Base-by-base conservation (phyloP, 225 moss, liverwort and hornwort genomes). In the Thuidium tamariscinum region DNA sequence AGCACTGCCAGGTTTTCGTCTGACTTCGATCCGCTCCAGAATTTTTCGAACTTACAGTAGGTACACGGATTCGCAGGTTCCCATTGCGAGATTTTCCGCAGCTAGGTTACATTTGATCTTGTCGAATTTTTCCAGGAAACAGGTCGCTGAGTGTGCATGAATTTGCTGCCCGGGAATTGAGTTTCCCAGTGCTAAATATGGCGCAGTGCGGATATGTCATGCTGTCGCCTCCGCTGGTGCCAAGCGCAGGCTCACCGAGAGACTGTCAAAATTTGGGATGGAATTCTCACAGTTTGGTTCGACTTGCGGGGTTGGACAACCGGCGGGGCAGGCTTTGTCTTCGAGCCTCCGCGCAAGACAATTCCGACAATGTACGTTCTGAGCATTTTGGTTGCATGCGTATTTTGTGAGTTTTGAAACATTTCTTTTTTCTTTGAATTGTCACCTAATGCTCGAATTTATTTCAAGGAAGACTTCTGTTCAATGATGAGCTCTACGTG, bases 161-260 rank as follows among this genome's bases (percentile, higher is more conserved):
- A 34, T 80, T 70, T 70, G 74, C 77, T 63, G 71, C 57, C 70
- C 16, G 56, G 36, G 42, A 51, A 66, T 69, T 51, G 52, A 30
- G 5, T 5, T 75, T 52, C 74, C 46, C 51, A 32, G 55, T n/a
- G 68, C 55, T 70, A 39, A 84, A 48, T 80, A 91, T 89, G 87
- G 90, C 92, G 48, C 92, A 89, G 83, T 91, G 89, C 83, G 94
- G 91, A 63, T 88, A 85, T 65, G 79, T 94, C 57, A 81, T 90
- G 89, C 70, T 91, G 61, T 86, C 89, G 51, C 91, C 89, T 80
- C 87, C 89, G 87, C 83, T 90, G 82, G 63, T 85, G 70, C 88
- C 92, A 27, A 25, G 86, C 82, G 74, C 74, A 26, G 83, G 26
- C 10, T 51, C 25, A 21, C 74, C 84, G 83, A 82, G 89, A 74